Evolutionary conservation across 148 eudicot genomes (phyloP).

Genomic region (Diospyros kaki): DNA sequence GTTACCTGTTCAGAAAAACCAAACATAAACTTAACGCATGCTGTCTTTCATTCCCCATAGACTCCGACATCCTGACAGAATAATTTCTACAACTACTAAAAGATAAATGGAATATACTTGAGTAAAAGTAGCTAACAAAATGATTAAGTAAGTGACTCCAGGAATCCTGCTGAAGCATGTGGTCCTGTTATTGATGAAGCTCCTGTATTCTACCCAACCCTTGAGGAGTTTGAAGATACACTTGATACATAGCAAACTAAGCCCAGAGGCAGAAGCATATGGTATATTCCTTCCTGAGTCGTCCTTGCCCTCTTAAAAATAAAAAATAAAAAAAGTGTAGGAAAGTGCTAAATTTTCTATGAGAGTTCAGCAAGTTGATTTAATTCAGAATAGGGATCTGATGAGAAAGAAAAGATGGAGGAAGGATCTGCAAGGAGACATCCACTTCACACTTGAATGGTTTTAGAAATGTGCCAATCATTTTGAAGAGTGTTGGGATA

Average conservation of each 20-base stretch:
- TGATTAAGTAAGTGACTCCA: too few relatives aligned
- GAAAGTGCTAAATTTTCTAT: slow-evolving; percentile 50
- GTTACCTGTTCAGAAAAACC: slow-evolving; percentile 40
- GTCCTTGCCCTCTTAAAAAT: slow-evolving; percentile 54
- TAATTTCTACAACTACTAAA: not conserved
- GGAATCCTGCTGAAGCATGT: slow-evolving; percentile 49
- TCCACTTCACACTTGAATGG: slow-evolving; percentile 43
- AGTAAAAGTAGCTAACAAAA: not conserved
- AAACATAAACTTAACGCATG: not conserved
- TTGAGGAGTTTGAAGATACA: slow-evolving; percentile 66
- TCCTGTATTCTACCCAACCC: slow-evolving; percentile 52
- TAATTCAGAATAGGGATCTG: slow-evolving; percentile 65
- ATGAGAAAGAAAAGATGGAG: slow-evolving; percentile 46
- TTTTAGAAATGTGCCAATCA: slow-evolving; percentile 36
- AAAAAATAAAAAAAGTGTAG: slow-evolving; percentile 46
- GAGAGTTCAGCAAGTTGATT: slow-evolving; percentile 55
- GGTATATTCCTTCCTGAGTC: slow-evolving; percentile 59
- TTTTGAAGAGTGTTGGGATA: slow-evolving; percentile 33
- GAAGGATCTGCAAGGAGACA: slow-evolving; percentile 33
- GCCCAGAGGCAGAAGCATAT: slow-evolving; percentile 46
- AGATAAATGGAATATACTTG: not conserved
- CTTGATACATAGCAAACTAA: slow-evolving; percentile 52
- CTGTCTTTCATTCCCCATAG: not conserved
- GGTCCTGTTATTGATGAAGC: slow-evolving; percentile 48
- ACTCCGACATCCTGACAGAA: not conserved